Evolutionary conservation across 108 stramenopile species (phyloP), one percentile per base, ranked within the genome.

Genomic region (Cyclotella cryptica): DNA sequence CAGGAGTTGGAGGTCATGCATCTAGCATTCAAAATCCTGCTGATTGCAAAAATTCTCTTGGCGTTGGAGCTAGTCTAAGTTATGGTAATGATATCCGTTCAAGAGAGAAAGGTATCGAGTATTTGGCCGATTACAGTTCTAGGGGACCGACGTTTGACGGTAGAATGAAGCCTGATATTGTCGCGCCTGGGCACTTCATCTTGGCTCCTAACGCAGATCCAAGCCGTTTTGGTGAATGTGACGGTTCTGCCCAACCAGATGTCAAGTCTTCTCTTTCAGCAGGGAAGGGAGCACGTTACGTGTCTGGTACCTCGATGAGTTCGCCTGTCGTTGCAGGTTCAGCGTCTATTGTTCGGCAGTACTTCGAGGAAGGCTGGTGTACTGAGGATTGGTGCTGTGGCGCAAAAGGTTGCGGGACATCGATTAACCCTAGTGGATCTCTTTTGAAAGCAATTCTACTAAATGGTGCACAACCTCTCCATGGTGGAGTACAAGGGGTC

Each of bases 91-190:
- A 88, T 61, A 61, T 87, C 46, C 59, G 67, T 26, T 43, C 49
- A 26, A 12, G 40, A 14, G 71, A 83, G 42, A 74, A 74, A 71
- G 80, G 85, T 9, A 65, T 80, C 35, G 85, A 90, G 46, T 87
- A 90, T 47, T 60, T 94, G 13, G 87, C 92, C 12, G 79, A 76
- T 11, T 95, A 91, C 72, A 78, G 71, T 51, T 86, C 87, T 28
- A 63, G 80, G 12, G 94, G 94, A 13, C 92, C 92, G 12, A 89
- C 92, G 0, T 24, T 47, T 8, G 94, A 95, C 73, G 87, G 87
- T 14, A 62, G 94, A n/a, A 87, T 89, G 49, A 95, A 95, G 78
- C 94, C 94, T 9, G 94, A 95, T 71, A 77, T 95, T 27, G 83
- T 91, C 1, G 92, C 91, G 46, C 92, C 94, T 18, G 94, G 94